These are phyloP conservation scores for Vanrija sp. DNA, from an alignment of 1,284 basidiomycete genomes.

Conservation along the genomic window DNA sequence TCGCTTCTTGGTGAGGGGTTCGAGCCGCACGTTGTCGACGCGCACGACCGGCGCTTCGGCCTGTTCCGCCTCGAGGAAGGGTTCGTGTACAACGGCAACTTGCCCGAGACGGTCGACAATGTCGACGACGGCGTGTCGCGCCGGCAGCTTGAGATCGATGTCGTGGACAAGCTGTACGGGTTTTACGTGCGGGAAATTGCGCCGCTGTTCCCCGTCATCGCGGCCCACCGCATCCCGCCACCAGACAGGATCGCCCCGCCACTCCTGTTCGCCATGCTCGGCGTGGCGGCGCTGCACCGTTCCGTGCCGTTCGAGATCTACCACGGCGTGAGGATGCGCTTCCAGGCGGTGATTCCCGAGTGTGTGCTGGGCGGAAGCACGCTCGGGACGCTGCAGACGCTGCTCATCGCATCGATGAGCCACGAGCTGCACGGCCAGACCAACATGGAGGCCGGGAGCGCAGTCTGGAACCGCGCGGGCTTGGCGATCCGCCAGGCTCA, in stretches of 20 bases:
- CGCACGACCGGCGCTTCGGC: conserved; percentile 10
- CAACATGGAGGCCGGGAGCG: conserved; percentile 15
- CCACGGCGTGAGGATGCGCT: conserved; percentile 1
- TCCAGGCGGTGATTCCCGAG: conserved; percentile 1
- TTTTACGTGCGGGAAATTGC: conserved; percentile 11
- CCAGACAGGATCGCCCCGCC: conserved; percentile 1
- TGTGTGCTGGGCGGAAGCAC: conserved; percentile 6
- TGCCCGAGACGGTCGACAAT: conserved; percentile 4
- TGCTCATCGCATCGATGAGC: conserved; percentile 12
- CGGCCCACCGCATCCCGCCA: conserved; percentile 6
- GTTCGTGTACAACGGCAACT: conserved; percentile 10
- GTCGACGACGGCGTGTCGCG: conserved; percentile 5
- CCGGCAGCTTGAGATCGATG: conserved; percentile 9
- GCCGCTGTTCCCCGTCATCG: conserved; percentile 12
- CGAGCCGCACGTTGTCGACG: conserved; percentile 3
- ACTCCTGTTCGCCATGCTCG: conserved; percentile 6
- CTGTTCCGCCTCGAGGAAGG: conserved; percentile 12
- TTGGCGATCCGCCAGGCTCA: conserved; percentile 13
- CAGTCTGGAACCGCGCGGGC: conserved; percentile 10
- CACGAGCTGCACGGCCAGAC: conserved; percentile 14
- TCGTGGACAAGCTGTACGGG: conserved; percentile 3
- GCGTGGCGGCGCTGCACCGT: conserved; percentile 8
- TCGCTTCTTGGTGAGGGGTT: conserved; percentile 5
- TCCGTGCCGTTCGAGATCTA: conserved; percentile 11
- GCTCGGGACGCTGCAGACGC: conserved; percentile 6